A percentile compares a stretch with the other conserved stretches of the same genome.
Evolutionary conservation across 192 early-diverging fungal species (phyloP).

Genomic region (Coemansia sp.): DNA sequence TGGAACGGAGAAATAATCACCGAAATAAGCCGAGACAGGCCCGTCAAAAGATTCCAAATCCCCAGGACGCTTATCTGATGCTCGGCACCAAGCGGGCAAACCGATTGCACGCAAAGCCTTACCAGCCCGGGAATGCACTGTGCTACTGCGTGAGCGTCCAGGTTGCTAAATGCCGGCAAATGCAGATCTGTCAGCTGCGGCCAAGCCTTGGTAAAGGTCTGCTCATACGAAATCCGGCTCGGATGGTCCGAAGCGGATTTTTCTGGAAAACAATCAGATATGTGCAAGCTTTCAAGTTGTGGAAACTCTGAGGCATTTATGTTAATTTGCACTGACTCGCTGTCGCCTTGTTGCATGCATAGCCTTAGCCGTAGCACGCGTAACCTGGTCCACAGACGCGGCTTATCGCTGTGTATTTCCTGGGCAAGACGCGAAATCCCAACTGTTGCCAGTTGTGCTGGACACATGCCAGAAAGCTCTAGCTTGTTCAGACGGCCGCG

Average conservation of each 20-base stretch:
- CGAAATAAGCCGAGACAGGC: neutral
- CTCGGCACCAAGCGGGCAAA: neutral
- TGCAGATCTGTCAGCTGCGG: conserved; percentile 12
- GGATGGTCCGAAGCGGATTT: conserved; percentile 10
- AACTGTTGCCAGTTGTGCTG: conserved; percentile 19
- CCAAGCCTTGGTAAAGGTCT: conserved; percentile 39
- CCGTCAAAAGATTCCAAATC: conserved; percentile 23
- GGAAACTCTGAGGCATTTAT: conserved; percentile 39
- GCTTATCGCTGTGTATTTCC: neutral
- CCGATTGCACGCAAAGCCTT: conserved; percentile 13
- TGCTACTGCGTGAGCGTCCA: conserved; percentile 15
- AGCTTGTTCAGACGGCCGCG: conserved; percentile 16
- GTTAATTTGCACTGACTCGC: neutral
- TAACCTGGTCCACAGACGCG: conserved; percentile 7
- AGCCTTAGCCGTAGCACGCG: conserved; percentile 13
- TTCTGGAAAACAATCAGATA: conserved; percentile 16
- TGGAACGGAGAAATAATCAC: neutral
- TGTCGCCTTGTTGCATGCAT: neutral
- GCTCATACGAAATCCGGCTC: conserved; percentile 18
- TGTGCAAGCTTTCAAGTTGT: conserved; percentile 8
- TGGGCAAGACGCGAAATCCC: conserved; percentile 13
- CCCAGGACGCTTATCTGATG: conserved; percentile 13
- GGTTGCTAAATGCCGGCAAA: conserved; percentile 13
- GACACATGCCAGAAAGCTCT: conserved; percentile 25
- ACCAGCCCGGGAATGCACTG: conserved; percentile 13